phyloP scores from a whole-genome alignment of 805 yeast species.

The Hagleromyces aurorensis region DNA sequence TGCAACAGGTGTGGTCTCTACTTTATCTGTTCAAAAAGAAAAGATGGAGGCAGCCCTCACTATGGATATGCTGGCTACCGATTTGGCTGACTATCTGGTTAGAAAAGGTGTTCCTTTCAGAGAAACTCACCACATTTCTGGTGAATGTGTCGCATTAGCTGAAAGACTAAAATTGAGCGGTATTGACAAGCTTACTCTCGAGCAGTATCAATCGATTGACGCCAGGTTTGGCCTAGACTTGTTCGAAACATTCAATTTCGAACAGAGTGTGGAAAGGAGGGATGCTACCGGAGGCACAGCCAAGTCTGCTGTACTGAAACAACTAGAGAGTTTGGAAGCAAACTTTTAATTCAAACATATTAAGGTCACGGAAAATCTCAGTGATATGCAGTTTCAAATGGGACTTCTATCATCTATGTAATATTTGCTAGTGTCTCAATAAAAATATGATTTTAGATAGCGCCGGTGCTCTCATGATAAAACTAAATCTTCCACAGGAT shows the following conservation, averaged over 20 bases:
- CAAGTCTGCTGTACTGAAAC: constrained; percentile 75
- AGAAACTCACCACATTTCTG: constrained; percentile 98
- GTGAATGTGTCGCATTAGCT: constrained; percentile 90
- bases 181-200: constrained; percentile 73
- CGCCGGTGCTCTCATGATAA: constrained; percentile 5
- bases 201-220: constrained; percentile 76
- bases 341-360: constrained; percentile 21
- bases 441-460: constrained; percentile 2
- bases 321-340: constrained; percentile 38
- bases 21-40: constrained; percentile 62
- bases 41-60: constrained; percentile 85
- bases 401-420: background rate
- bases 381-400: no score
- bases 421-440: background rate
- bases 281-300: constrained; percentile 97
- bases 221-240: constrained; percentile 75
- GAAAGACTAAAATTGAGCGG: constrained; percentile 73
- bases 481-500: constrained; percentile 22
- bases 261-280: constrained; percentile 92
- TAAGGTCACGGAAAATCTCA: no score
- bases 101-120: constrained; percentile 98
- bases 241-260: constrained; percentile 80
- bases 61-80: constrained; percentile 99
- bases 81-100: constrained; percentile 93
- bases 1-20: constrained; percentile 94